These are phyloP conservation scores for Centrapalus pauciflorus DNA, from an alignment of 129 eudicot genomes.

Conservation along the genomic window DNA sequence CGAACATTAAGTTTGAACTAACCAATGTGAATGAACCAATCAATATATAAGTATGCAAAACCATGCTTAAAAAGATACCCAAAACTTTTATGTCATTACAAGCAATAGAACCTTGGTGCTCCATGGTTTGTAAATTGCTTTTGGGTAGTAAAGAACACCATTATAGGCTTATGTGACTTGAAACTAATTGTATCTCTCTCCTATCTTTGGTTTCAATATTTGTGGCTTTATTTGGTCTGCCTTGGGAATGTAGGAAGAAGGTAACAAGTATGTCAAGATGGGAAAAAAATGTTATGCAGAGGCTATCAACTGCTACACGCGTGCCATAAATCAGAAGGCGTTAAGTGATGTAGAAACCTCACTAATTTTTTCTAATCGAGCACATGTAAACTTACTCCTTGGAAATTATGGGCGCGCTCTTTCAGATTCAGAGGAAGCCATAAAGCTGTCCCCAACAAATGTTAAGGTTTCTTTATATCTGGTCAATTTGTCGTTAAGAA, in stretches of 20 bases:
- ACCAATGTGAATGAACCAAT: no score
- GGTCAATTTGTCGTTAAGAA: not conserved
- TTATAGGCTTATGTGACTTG: no score
- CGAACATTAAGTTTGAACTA: no score
- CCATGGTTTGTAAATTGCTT: no score
- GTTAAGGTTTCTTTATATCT: slow-evolving; percentile 50
- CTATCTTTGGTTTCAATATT: not conserved
- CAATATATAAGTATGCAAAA: no score
- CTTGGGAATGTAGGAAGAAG: slow-evolving; percentile 56
- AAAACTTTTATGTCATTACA: no score
- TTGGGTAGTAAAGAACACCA: no score
- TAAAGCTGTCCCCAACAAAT: slow-evolving; percentile 62
- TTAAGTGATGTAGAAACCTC: slow-evolving; percentile 65
- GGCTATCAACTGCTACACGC: slow-evolving; percentile 84
- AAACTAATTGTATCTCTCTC: no score
- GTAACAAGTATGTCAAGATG: slow-evolving; percentile 83
- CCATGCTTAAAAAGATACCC: no score
- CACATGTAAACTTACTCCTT: slow-evolving; percentile 81
- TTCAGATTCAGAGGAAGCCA: slow-evolving; percentile 91
- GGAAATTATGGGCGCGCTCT: slow-evolving; percentile 88
- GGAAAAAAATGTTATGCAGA: slow-evolving; percentile 84
- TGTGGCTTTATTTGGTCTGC: not conserved
- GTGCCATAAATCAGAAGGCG: slow-evolving; percentile 84
- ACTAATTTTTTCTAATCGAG: slow-evolving; percentile 68
- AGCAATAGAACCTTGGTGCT: no score